These are phyloP conservation scores for Manihot esculenta DNA, from an alignment of 441 rosid species.

Conservation along the genomic window DNA sequence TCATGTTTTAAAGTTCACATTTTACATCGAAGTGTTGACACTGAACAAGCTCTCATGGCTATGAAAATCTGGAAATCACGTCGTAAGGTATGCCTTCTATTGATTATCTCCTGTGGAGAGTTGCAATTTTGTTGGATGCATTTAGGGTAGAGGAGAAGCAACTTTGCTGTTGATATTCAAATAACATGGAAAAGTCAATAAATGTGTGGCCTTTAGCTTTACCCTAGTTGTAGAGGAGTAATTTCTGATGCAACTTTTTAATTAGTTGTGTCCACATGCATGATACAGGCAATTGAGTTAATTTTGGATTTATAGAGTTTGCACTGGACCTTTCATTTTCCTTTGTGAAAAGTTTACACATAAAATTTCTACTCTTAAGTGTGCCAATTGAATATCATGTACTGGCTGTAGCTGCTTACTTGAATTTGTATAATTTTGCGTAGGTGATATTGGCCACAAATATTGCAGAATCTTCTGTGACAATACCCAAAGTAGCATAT, in stretches of 20 bases:
- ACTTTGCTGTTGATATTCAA: conserved; percentile 9
- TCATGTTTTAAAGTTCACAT: conserved; percentile 76
- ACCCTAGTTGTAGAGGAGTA: background rate
- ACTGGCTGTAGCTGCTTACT: conserved; percentile 14
- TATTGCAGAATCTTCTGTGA: conserved; percentile 96
- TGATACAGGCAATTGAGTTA: background rate
- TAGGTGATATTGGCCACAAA: conserved; percentile 96
- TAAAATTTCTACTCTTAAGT: conserved; percentile 1
- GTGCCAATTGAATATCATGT: conserved; percentile 9
- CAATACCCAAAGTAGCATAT: conserved; percentile 90
- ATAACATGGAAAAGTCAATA: background rate
- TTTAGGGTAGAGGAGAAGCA: conserved; percentile 1
- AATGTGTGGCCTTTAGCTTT: background rate
- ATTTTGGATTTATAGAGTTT: conserved; percentile 6
- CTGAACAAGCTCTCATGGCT: conserved; percentile 80
- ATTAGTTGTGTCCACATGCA: conserved; percentile 1
- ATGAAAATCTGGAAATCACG: conserved; percentile 86
- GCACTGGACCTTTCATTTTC: background rate
- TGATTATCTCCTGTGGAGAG: conserved; percentile 11
- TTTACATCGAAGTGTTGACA: conserved; percentile 83
- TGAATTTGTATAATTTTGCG: conserved; percentile 22
- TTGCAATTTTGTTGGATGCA: conserved; percentile 17
- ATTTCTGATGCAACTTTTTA: conserved; percentile 10
- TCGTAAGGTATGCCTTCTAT: conserved; percentile 70
- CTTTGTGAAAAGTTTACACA: background rate